Conservation (phyloP, 1,284 basidiomycete genomes). For the Ustilago bromivora region DNA sequence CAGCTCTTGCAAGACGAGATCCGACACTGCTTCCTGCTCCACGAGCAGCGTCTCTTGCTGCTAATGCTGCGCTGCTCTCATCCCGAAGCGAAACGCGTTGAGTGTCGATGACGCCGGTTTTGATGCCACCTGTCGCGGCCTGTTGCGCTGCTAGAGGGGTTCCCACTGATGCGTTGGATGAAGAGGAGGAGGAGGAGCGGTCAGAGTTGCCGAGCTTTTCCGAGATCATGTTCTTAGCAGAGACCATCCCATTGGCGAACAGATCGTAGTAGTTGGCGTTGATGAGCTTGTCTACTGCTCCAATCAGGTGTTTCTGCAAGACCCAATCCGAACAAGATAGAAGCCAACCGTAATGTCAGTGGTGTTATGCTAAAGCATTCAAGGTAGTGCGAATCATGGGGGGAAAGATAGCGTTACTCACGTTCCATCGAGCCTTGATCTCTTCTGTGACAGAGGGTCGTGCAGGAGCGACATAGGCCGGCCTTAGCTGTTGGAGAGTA, state of each 20-base stretch:
- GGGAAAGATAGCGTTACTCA: background rate
- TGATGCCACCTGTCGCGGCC: slow-evolving; percentile 40
- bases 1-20: slow-evolving; percentile 33
- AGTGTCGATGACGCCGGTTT: slow-evolving; percentile 49
- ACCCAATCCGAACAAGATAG: background rate
- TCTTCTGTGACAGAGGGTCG: slow-evolving; percentile 46
- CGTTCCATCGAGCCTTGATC: slow-evolving; percentile 55
- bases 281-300: slow-evolving; percentile 29
- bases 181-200: background rate
- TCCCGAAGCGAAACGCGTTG: slow-evolving; percentile 43
- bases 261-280: slow-evolving; percentile 54
- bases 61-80: slow-evolving; percentile 8
- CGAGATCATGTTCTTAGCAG: slow-evolving; percentile 32
- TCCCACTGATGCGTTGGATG: slow-evolving; percentile 13
- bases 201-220: slow-evolving; percentile 17
- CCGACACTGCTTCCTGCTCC: slow-evolving; percentile 42
- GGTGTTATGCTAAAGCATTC: too few species aligned
- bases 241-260: slow-evolving; percentile 41
- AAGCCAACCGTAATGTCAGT: background rate
- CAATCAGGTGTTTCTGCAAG: slow-evolving; percentile 34
- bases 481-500: slow-evolving; percentile 30
- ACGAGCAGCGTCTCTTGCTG: slow-evolving; percentile 16
- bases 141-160: slow-evolving; percentile 31
- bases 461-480: slow-evolving; percentile 45
- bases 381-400: too few species aligned